Percentiles rank a stretch among this genome's conserved stretches.
Evolutionary conservation across 176 grass and related monocot species (phyloP).

Genomic region (Oryza glaberrima): DNA sequence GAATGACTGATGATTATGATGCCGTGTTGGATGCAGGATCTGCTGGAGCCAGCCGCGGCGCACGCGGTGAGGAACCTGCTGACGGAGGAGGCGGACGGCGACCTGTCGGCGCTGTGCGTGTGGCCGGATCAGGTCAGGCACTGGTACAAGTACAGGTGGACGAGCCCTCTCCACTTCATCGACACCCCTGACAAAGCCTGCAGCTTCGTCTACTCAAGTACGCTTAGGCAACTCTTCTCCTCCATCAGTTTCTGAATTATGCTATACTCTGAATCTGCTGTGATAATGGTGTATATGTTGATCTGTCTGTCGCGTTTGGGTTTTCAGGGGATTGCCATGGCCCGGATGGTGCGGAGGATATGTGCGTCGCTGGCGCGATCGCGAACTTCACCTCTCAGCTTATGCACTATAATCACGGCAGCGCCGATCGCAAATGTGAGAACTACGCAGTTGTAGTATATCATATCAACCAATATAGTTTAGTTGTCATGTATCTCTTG

Average conservation of each 20-base stretch:
- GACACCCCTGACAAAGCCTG: constrained; percentile 85
- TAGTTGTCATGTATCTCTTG: not conserved
- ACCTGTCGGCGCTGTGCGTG: constrained; percentile 74
- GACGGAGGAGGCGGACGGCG: constrained; percentile 63
- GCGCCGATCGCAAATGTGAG: constrained; percentile 75
- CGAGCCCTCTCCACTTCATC: constrained; percentile 80
- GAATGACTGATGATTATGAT: not conserved
- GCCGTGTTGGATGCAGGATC: constrained; percentile 34
- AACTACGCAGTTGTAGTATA: constrained; percentile 23
- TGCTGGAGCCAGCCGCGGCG: constrained; percentile 65
- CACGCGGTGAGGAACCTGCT: constrained; percentile 74
- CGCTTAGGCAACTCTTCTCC: not conserved
- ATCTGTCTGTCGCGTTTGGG: not conserved
- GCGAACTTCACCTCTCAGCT: constrained; percentile 86
- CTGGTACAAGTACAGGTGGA: constrained; percentile 81
- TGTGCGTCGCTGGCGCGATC: constrained; percentile 87
- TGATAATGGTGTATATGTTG: not conserved
- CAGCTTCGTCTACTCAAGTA: constrained; percentile 81
- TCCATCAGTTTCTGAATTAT: not conserved
- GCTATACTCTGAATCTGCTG: not conserved
- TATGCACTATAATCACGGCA: constrained; percentile 76
- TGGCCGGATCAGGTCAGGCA: constrained; percentile 89
- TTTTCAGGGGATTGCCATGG: constrained; percentile 76
- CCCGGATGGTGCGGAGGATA: constrained; percentile 51
- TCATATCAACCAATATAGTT: not conserved